Conservation (phyloP, 108 stramenopile species). For the Aureococcus anophagefferens region DNA sequence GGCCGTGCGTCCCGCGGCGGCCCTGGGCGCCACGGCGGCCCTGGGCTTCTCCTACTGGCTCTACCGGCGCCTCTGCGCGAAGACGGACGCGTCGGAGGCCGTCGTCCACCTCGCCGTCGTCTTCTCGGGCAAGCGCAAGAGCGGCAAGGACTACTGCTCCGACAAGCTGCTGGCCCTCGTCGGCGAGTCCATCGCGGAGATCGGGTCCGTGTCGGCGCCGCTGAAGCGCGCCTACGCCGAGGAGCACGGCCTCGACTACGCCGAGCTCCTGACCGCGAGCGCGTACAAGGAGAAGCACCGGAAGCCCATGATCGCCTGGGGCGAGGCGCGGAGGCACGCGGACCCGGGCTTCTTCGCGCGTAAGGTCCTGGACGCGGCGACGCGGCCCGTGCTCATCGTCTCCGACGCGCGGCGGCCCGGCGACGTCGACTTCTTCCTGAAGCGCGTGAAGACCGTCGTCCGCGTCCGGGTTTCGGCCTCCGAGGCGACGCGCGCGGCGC, state of each 20-base stretch:
- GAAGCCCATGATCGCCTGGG: slow-evolving; percentile 1
- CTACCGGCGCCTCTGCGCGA: too few relatives aligned
- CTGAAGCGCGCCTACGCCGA: not conserved
- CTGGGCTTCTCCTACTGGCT: too few relatives aligned
- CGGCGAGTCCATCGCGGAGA: not conserved
- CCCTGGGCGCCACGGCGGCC: too few relatives aligned
- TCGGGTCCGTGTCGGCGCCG: not conserved
- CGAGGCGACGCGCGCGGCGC: not conserved
- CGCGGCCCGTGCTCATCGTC: not conserved
- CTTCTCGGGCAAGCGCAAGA: slow-evolving; percentile 7
- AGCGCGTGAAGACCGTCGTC: not conserved
- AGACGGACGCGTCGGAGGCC: too few relatives aligned
- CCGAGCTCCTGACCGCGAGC: not conserved
- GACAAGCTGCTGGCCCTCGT: not conserved
- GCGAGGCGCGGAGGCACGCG: not conserved
- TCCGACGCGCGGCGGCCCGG: slow-evolving; percentile 4
- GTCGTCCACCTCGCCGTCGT: not conserved
- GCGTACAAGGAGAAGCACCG: slow-evolving; percentile 6
- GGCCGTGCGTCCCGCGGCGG: too few relatives aligned
- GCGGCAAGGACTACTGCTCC: slow-evolving; percentile 3
- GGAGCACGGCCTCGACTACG: slow-evolving; percentile 4
- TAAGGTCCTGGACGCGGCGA: not conserved
- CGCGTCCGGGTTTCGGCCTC: not conserved
- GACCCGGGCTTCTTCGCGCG: slow-evolving; percentile 9
- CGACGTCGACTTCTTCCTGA: slow-evolving; percentile 1